These are phyloP conservation scores for Rhodosporidiobolus sp. DNA, from an alignment of 768 basidiomycete species.

Conservation along the genomic window DNA sequence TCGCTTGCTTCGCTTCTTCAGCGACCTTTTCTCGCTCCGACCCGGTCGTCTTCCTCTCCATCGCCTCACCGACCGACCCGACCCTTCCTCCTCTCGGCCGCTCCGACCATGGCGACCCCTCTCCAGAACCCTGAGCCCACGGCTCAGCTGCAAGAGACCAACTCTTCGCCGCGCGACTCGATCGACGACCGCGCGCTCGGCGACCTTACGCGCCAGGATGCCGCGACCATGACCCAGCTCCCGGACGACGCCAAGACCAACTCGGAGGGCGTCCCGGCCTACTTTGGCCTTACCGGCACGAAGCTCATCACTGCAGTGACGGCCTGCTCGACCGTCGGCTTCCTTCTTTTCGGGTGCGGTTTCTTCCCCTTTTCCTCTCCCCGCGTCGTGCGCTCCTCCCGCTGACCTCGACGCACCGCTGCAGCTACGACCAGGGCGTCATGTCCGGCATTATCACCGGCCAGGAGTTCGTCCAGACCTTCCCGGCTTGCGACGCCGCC, in stretches of 20 bases:
- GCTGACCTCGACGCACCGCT: conserved; percentile 50
- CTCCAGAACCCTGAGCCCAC: too few relatives aligned
- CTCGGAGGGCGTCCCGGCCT: conserved; percentile 19
- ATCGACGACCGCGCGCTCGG: not conserved
- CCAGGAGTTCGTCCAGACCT: conserved; percentile 54
- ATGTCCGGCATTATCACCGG: conserved; percentile 63
- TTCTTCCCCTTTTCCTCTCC: not conserved
- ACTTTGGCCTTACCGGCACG: conserved; percentile 19
- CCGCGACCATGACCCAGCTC: conserved; percentile 25
- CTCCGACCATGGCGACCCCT: too few relatives aligned
- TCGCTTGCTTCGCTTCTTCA: too few relatives aligned
- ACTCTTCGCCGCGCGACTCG: too few relatives aligned
- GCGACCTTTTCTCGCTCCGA: too few relatives aligned
- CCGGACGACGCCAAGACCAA: conserved; percentile 27
- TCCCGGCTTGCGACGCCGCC: conserved; percentile 51
- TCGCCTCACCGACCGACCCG: too few relatives aligned
- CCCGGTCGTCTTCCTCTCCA: too few relatives aligned
- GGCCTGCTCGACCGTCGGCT: conserved; percentile 16
- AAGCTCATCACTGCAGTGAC: conserved; percentile 17
- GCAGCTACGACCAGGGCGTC: conserved; percentile 71
- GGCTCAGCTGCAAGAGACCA: too few relatives aligned
- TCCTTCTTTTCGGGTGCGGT: conserved; percentile 11
- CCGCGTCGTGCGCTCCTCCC: not conserved
- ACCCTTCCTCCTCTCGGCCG: too few relatives aligned
- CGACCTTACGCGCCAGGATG: conserved; percentile 7